Percentiles rank a stretch among this genome's conserved stretches.
These are phyloP conservation scores for Rhizopus stolonifer DNA, from an alignment of 371 early-diverging fungal genomes.

Conservation along the genomic window DNA sequence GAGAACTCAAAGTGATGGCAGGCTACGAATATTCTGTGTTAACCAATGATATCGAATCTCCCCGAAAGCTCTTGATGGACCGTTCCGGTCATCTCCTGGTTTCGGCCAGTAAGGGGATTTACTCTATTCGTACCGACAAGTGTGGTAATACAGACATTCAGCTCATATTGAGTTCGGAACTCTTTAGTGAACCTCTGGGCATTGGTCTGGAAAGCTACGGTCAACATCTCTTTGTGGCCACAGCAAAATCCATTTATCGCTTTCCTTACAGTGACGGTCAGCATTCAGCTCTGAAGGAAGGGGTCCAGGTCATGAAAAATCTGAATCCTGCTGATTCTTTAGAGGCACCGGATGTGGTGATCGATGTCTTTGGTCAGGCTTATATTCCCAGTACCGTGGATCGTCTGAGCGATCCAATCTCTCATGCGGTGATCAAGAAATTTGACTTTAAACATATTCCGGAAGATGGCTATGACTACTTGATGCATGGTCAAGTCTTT, in stretches of 20 bases:
- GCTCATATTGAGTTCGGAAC: slow-evolving; percentile 13
- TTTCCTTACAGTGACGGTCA: slow-evolving; percentile 48
- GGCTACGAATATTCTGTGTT: slow-evolving; percentile 41
- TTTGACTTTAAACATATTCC: slow-evolving; percentile 41
- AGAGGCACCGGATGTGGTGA: slow-evolving; percentile 29
- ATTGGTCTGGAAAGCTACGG: slow-evolving; percentile 30
- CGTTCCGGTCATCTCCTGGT: slow-evolving; percentile 39
- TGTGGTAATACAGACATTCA: slow-evolving; percentile 39
- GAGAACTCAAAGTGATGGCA: slow-evolving; percentile 25
- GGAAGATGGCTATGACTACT: slow-evolving; percentile 37
- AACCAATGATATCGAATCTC: slow-evolving; percentile 25
- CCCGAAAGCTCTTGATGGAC: slow-evolving; percentile 38
- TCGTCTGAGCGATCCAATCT: slow-evolving; percentile 8
- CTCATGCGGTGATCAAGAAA: slow-evolving; percentile 38
- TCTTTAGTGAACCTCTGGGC: slow-evolving; percentile 15
- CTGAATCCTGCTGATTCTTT: slow-evolving; percentile 16
- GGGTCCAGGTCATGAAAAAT: slow-evolving; percentile 27
- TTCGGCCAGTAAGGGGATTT: slow-evolving; percentile 26
- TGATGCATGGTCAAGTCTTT: slow-evolving; percentile 35
- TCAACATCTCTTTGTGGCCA: slow-evolving; percentile 33
- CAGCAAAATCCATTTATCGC: slow-evolving; percentile 31
- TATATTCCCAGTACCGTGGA: slow-evolving; percentile 34
- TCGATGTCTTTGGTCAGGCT: slow-evolving; percentile 41
- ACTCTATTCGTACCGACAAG: slow-evolving; percentile 44
- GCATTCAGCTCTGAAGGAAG: slow-evolving; percentile 28